Conservation (phyloP, 2,329 filamentous ascomycete genomes). For the Endocalyx cinctus region DNA sequence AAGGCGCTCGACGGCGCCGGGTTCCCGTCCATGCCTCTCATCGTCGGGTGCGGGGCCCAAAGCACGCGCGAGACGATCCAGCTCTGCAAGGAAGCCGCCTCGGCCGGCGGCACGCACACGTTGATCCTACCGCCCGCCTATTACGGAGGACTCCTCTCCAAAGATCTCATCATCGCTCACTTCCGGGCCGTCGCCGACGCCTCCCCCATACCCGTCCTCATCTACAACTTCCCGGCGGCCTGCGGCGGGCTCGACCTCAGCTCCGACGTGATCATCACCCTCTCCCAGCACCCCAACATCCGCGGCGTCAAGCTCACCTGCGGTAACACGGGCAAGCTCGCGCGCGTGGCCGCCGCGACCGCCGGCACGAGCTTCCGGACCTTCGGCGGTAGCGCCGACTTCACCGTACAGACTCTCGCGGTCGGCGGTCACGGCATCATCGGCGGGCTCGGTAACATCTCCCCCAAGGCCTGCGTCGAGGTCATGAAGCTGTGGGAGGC, state of each 20-base stretch:
- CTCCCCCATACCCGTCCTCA: slow-evolving; percentile 58
- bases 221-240: slow-evolving; percentile 70
- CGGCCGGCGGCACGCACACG: slow-evolving; percentile 55
- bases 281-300: slow-evolving; percentile 44
- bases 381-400: slow-evolving; percentile 61
- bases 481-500: slow-evolving; percentile 55
- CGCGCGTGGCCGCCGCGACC: slow-evolving; percentile 35
- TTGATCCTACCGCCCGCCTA: slow-evolving; percentile 60
- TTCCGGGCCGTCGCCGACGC: slow-evolving; percentile 58
- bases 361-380: slow-evolving; percentile 49
- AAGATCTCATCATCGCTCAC: slow-evolving; percentile 56
- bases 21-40: slow-evolving; percentile 53
- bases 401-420: slow-evolving; percentile 57
- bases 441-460: slow-evolving; percentile 65
- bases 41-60: slow-evolving; percentile 60
- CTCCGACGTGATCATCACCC: slow-evolving; percentile 56
- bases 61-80: slow-evolving; percentile 58
- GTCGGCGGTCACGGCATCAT: slow-evolving; percentile 60
- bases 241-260: slow-evolving; percentile 64
- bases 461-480: slow-evolving; percentile 60
- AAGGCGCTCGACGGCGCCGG: slow-evolving; percentile 51
- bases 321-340: slow-evolving; percentile 49
- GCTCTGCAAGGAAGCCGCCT: slow-evolving; percentile 53
- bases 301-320: slow-evolving; percentile 50
- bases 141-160: slow-evolving; percentile 57